Base-by-base conservation (phyloP, 2,329 filamentous ascomycete genomes). In the Scedosporium apiospermum region DNA sequence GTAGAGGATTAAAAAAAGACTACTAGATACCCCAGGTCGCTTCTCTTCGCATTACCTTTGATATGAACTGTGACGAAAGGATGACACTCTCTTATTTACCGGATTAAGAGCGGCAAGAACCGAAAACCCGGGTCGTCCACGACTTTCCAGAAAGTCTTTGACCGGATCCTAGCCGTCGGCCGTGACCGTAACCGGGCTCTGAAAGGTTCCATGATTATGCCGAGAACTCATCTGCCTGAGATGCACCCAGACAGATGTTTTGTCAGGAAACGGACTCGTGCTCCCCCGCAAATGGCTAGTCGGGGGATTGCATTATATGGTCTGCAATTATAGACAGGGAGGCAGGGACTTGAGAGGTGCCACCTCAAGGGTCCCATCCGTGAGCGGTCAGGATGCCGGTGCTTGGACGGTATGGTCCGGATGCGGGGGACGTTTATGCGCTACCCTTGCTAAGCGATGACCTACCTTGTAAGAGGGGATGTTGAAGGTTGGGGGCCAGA, bases 361-460 rank as follows among this genome's bases (percentile, higher is more conserved):
- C 27, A 23, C 44, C n/a, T 46, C 34, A 58, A 58, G 51, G 57
- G 46, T 58, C 51, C 42, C 57, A 30, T 63, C 49, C 44, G n/a
- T 18, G 23, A 27, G 51, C 23, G 51, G 51, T 55, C 51, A 55
- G 51, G 18, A 12, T 23, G 51, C 34, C 51, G 51, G 51, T 23
- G 51, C 51, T 55, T 55, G 51, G 51, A 55, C 21, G 51, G 4
- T 23, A 55, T 30, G 51, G 12, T 23, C 27, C 23, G 51, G 44
- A 23, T 55, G 51, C 51, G 51, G 51, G 51, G 51, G 18, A 26
- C 12, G 18, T 23, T 55, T 26, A 55, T 55, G 51, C 51, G 34
- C 34, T 38, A 38, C 34, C 34, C 34, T 38, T 38, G 34, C 10
- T 14, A 9, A 9, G 18, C 21, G 18, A 3, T 55, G 2, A 23